phyloP scores from a whole-genome alignment of 192 early-diverging fungal species.

The Podila epigama region DNA sequence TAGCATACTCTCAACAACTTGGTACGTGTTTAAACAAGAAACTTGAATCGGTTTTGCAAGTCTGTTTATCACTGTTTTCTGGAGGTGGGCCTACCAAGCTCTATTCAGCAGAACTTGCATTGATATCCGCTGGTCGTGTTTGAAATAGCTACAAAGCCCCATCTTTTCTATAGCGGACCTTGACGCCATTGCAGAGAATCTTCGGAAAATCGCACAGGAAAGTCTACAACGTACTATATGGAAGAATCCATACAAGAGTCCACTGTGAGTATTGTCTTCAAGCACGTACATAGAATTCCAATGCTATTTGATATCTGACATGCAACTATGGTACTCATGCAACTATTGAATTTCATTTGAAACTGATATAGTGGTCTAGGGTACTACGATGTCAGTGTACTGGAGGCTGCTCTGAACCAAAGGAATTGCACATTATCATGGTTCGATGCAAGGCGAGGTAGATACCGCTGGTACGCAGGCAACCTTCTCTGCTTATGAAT shows the following conservation, averaged over 20 bases:
- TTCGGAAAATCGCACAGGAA: conserved; percentile 35
- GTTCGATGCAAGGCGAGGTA: conserved; percentile 44
- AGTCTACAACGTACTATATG: conserved; percentile 29
- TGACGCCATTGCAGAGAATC: conserved; percentile 40
- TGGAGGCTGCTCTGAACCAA: conserved; percentile 41
- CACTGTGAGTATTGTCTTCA: conserved; percentile 14
- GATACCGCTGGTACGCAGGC: not conserved
- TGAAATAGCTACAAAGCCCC: conserved; percentile 32
- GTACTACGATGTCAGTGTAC: conserved; percentile 43
- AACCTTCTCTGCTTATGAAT: too few species aligned
- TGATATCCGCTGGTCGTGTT: not conserved
- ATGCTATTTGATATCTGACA: too few species aligned
- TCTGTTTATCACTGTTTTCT: too few species aligned
- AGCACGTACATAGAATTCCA: too few species aligned
- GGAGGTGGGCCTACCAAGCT: not conserved
- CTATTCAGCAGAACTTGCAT: too few species aligned
- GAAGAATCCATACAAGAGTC: conserved; percentile 49
- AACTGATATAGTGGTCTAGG: conserved; percentile 25
- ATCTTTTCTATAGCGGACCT: conserved; percentile 35
- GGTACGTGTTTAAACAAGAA: too few species aligned
- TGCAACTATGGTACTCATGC: too few species aligned
- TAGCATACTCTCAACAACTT: conserved; percentile 46
- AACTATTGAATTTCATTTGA: not conserved
- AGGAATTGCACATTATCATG: conserved; percentile 30
- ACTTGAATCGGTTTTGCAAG: too few species aligned